phyloP scores from a whole-genome alignment of 208 protist species.

The Trypanosoma scelopori region DNA sequence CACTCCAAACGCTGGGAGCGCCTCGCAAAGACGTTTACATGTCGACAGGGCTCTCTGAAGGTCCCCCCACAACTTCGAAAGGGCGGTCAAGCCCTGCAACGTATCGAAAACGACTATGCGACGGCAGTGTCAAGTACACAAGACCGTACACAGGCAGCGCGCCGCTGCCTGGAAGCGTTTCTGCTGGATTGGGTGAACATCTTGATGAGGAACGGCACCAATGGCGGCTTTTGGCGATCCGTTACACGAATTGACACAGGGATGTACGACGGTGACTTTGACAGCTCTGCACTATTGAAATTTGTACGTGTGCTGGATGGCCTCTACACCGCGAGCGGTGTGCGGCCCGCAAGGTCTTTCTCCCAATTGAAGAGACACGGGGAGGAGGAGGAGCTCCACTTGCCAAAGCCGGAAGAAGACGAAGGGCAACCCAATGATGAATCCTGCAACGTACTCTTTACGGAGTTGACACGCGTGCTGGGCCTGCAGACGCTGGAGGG shows the following conservation, averaged over 20 bases:
- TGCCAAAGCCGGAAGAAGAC: neutral
- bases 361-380: neutral
- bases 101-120: constrained; percentile 48
- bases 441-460: constrained; percentile 24
- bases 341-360: constrained; percentile 1
- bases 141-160: constrained; percentile 11
- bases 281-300: constrained; percentile 37
- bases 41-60: constrained; percentile 27
- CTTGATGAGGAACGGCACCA: constrained; percentile 38
- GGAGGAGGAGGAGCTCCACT: neutral
- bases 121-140: neutral
- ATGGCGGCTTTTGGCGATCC: constrained; percentile 18
- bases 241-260: constrained; percentile 30
- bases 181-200: constrained; percentile 75
- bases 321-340: constrained; percentile 28
- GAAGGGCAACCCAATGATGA: neutral
- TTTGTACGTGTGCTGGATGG: constrained; percentile 63
- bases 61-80: constrained; percentile 41
- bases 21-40: constrained; percentile 76
- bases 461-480: constrained; percentile 50
- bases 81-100: constrained; percentile 29
- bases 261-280: constrained; percentile 33
- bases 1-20: constrained; percentile 69
- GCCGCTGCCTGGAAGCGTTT: constrained; percentile 44
- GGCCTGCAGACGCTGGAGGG: constrained; percentile 54